Percentiles rank a stretch among this genome's conserved stretches.
Evolutionary conservation across 176 grass and related monocot species (phyloP).

Genomic region (Microstegium vimineum): DNA sequence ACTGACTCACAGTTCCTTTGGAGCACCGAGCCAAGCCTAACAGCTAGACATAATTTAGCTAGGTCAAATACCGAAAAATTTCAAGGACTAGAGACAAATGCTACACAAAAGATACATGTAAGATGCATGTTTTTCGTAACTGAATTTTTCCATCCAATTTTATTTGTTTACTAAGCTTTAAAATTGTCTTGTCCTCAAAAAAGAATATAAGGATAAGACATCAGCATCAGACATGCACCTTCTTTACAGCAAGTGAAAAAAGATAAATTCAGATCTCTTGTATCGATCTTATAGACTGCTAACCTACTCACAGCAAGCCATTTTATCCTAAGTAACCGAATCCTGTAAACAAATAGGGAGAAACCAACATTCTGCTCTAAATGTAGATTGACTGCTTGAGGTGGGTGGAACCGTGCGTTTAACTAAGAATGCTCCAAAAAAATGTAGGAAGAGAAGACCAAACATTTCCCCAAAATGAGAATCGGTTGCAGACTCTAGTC

Average conservation of each 20-base stretch:
- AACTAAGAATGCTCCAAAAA: neutral
- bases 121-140: neutral
- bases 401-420: neutral
- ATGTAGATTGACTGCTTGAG: neutral
- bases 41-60: too few relatives aligned
- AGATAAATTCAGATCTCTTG: neutral
- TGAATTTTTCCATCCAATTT: neutral
- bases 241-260: neutral
- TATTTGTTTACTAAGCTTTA: neutral
- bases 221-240: neutral
- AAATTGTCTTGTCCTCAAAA: neutral
- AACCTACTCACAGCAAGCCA: neutral
- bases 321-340: neutral
- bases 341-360: neutral
- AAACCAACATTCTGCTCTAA: neutral
- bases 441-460: neutral
- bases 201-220: neutral
- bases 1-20: neutral
- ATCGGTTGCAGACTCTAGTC: neutral
- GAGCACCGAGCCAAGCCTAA: neutral
- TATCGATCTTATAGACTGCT: neutral
- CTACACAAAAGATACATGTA: neutral
- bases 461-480: neutral
- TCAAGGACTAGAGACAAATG: neutral
- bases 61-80: neutral